Base-by-base conservation (phyloP, 129 eudicot genomes). In the Saposhnikovia divaricata region DNA sequence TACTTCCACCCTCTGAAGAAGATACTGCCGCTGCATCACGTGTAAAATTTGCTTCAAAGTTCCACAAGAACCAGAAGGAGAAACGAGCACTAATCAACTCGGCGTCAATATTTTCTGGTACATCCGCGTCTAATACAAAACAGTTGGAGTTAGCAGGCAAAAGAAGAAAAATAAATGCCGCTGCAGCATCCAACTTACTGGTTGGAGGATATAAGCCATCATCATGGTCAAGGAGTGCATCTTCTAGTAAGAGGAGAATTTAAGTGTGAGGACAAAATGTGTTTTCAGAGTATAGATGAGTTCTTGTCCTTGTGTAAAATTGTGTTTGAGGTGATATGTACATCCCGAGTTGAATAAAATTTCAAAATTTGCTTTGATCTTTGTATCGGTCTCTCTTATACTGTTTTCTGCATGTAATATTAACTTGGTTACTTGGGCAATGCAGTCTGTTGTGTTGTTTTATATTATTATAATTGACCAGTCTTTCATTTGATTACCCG, bases 161-260 rank as follows among this genome's bases (percentile, higher is more conserved):
- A 82, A 79, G 97, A 77, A 88, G 98, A 79, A 93, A 85, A 77
- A 93, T 93, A 77, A 90, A 89, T 78, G 98, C 98, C 14, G 77
- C 91, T 16, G 27, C 87, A 27, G 96, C 92, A 34, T 93, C 98
- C 8, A 89, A 83, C 44, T 63, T 91, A 71, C 83, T 93, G 27
- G 82, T 55, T 0, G 96, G 98, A 16, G 96, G 98, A 31, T 85
- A 77, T 86, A 91, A 91, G 87, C 89, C 97, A 19, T 93, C 98
- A 5, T 89, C 97, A 4, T 88, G 91, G 91, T 42, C 97, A 70
- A 84, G 69, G 28, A 79, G 55, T 47, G 40, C 86, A 42, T 81
- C 79, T 74, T 74, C 89, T 3, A 72, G 71, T 45, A 89, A 74
- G 80, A 74, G 42, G 66, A 86, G 42, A 34, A 68, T 31, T 31